phyloP scores from a whole-genome alignment of 805 yeast genomes.

The Dipodascopsis uninucleata region DNA sequence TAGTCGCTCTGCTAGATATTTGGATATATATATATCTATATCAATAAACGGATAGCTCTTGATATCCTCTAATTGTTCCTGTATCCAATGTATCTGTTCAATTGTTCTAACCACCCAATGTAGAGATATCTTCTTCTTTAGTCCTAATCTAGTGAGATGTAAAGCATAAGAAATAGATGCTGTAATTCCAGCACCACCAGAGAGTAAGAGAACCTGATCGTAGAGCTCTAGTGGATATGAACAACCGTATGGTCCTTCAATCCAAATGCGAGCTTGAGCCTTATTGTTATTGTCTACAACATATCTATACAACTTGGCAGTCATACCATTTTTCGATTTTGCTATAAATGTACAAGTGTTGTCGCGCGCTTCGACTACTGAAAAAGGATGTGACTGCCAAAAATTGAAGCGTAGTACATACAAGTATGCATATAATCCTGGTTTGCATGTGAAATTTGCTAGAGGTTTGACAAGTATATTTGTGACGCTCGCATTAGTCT shows the following conservation, averaged over 20 bases:
- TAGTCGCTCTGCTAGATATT: constrained; percentile 17
- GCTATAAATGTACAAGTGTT: constrained; percentile 12
- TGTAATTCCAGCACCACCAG: constrained; percentile 67
- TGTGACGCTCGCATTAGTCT: constrained; percentile 13
- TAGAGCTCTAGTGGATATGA: constrained; percentile 46
- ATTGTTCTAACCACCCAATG: constrained; percentile 11
- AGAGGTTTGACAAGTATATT: constrained; percentile 10
- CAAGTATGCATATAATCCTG: constrained; percentile 26
- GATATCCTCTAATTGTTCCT: constrained; percentile 5
- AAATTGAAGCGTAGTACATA: constrained; percentile 20
- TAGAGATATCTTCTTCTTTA: constrained; percentile 3
- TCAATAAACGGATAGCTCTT: constrained; percentile 4
- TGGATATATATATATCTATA: constrained; percentile 11
- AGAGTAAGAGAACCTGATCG: constrained; percentile 47
- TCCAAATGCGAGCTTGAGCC: constrained; percentile 21
- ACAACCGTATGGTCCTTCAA: constrained; percentile 64
- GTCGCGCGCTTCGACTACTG: constrained; percentile 8
- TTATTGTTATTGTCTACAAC: constrained; percentile 4
- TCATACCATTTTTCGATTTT: constrained; percentile 9
- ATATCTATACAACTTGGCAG: constrained; percentile 7
- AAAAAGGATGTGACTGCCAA: constrained; percentile 24
- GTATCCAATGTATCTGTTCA: constrained; percentile 10
- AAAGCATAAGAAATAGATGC: constrained; percentile 49
- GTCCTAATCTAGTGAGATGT: constrained; percentile 14
- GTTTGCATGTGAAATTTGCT: constrained; percentile 7